Percentiles rank a stretch among this genome's conserved stretches.
Evolutionary conservation across 371 early-diverging fungal species (phyloP).

Genomic region (Mycotypha africana): DNA sequence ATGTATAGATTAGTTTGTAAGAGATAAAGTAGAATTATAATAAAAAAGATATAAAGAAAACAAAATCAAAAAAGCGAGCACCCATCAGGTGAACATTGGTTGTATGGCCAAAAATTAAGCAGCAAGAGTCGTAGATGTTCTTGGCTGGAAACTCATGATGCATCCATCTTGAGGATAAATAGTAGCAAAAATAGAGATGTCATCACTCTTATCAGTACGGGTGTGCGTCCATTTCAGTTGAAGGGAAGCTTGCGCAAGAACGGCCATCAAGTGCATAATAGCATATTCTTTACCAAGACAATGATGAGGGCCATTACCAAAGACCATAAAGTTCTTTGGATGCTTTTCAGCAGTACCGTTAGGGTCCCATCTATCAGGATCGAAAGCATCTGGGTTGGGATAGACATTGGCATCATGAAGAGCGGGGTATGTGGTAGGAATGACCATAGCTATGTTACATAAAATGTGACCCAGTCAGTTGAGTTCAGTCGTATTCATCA

Average conservation of each 20-base stretch:
- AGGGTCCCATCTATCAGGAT: constrained; percentile 41
- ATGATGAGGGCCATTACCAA: constrained; percentile 38
- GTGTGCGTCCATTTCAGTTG: constrained; percentile 35
- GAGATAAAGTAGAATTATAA: neutral
- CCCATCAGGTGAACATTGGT: too few relatives aligned
- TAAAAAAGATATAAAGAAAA: neutral
- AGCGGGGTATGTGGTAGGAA: constrained; percentile 42
- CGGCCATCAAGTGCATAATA: constrained; percentile 34
- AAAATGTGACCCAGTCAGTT: too few relatives aligned
- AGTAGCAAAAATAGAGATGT: constrained; percentile 16
- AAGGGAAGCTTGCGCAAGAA: constrained; percentile 33
- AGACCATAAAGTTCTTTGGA: constrained; percentile 43
- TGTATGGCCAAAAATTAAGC: too few relatives aligned
- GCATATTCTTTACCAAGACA: constrained; percentile 44
- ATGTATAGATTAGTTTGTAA: too few relatives aligned
- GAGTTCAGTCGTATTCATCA: too few relatives aligned
- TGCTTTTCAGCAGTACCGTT: constrained; percentile 26
- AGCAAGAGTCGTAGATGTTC: neutral
- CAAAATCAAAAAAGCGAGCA: too few relatives aligned
- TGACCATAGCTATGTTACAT: constrained; percentile 30
- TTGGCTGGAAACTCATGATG: constrained; percentile 14
- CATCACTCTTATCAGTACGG: constrained; percentile 17
- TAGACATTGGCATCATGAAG: constrained; percentile 37
- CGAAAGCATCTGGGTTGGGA: constrained; percentile 34
- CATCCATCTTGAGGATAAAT: constrained; percentile 18